Conservation (phyloP, 2,329 filamentous ascomycete genomes). For the Penicillium oxalicum region DNA sequence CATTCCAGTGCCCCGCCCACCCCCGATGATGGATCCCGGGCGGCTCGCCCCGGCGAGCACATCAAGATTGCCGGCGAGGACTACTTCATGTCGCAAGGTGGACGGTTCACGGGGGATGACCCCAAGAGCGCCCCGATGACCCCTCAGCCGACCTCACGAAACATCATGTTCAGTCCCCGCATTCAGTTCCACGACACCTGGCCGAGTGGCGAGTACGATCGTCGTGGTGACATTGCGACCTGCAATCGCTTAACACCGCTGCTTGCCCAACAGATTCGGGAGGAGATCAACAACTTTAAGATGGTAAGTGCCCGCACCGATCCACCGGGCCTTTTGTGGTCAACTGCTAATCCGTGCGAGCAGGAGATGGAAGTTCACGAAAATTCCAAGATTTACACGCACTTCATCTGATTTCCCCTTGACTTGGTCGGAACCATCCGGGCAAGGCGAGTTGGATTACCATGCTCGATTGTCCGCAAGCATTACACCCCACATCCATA, state of each 20-base stretch:
- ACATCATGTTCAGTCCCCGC: slow-evolving; percentile 76
- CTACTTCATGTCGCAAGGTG: slow-evolving; percentile 70
- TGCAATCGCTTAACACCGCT: slow-evolving; percentile 97
- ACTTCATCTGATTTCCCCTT: slow-evolving; percentile 76
- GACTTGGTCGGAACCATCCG: too few relatives aligned
- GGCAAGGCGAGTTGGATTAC: slow-evolving; percentile 20
- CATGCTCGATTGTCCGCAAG: slow-evolving; percentile 9
- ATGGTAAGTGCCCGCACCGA: slow-evolving; percentile 60
- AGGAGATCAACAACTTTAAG: slow-evolving; percentile 98
- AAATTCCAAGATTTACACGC: slow-evolving; percentile 97
- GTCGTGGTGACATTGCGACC: slow-evolving; percentile 89
- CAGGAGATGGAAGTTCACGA: slow-evolving; percentile 99
- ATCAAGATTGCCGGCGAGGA: slow-evolving; percentile 76
- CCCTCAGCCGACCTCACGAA: slow-evolving; percentile 52
- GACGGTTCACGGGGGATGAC: slow-evolving; percentile 63
- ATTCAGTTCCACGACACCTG: slow-evolving; percentile 96
- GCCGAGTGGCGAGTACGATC: slow-evolving; percentile 92
- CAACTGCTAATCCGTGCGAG: slow-evolving; percentile 35
- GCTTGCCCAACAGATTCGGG: slow-evolving; percentile 97
- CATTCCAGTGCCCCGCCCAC: slow-evolving; percentile 83
- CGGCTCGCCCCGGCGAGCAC: slow-evolving; percentile 61
- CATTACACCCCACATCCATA: slow-evolving; percentile 20
- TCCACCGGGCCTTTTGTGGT: not conserved
- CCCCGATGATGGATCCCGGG: slow-evolving; percentile 64
- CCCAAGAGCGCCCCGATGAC: slow-evolving; percentile 76